Evolutionary conservation across 805 yeast species (phyloP).

Genomic region (Myxozyma udenii): DNA sequence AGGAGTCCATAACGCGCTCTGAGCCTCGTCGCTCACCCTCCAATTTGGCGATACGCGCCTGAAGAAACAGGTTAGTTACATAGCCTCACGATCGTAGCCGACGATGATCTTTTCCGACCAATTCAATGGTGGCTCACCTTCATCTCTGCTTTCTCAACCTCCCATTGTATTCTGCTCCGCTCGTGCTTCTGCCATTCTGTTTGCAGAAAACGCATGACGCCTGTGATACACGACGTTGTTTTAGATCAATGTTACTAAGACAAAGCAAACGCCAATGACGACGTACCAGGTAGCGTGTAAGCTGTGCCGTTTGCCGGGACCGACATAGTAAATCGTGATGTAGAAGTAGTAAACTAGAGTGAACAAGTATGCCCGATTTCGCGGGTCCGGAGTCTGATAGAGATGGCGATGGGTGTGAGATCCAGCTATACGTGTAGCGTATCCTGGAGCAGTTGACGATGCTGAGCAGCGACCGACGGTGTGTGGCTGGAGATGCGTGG

Average conservation of each 20-base stretch:
- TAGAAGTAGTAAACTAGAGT: no score
- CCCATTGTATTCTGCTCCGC: constrained; percentile 59
- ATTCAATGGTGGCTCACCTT: constrained; percentile 40
- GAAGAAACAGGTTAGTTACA: no score
- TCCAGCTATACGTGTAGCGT: background rate
- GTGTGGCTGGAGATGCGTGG: background rate
- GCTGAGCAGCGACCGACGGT: background rate
- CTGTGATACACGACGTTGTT: constrained; percentile 33
- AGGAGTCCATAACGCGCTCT: constrained; percentile 33
- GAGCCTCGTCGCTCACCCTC: constrained; percentile 52
- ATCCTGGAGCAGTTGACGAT: background rate
- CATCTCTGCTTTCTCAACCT: constrained; percentile 60
- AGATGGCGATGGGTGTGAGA: no score
- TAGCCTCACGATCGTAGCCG: no score
- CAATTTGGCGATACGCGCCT: constrained; percentile 47
- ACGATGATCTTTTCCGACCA: no score
- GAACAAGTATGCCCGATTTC: no score
- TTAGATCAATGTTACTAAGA: no score
- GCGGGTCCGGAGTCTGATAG: no score
- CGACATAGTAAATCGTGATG: constrained; percentile 9
- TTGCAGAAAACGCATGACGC: constrained; percentile 63
- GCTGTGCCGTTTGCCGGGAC: constrained; percentile 25
- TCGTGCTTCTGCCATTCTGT: constrained; percentile 61
- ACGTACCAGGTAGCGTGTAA: constrained; percentile 40
- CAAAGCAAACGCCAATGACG: background rate